Conservation (phyloP, 1,284 basidiomycete genomes). For the Austroboletus novae-zelandiae region DNA sequence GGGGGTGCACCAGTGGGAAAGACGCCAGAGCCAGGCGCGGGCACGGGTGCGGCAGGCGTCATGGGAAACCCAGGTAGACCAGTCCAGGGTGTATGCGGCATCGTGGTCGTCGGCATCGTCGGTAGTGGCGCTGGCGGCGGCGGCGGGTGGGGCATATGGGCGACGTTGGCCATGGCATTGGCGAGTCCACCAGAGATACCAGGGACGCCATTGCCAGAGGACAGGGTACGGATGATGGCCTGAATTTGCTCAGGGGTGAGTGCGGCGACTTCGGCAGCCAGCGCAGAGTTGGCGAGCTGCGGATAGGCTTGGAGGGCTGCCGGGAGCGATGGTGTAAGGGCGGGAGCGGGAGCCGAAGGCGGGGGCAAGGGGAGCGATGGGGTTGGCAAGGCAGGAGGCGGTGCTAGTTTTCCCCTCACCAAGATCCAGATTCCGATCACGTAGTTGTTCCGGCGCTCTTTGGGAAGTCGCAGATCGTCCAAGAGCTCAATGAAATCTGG, state of each 20-base stretch:
- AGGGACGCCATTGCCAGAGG: slow-evolving; percentile 28
- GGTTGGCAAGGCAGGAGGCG: slow-evolving; percentile 32
- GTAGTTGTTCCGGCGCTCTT: slow-evolving; percentile 57
- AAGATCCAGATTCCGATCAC: slow-evolving; percentile 84
- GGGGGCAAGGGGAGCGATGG: slow-evolving; percentile 15
- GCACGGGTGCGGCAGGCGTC: neutral
- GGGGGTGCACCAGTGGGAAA: slow-evolving; percentile 4
- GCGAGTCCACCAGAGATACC: slow-evolving; percentile 32
- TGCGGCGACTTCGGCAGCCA: slow-evolving; percentile 45
- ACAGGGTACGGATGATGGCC: slow-evolving; percentile 49
- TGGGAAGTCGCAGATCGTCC: slow-evolving; percentile 75
- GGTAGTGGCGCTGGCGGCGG: neutral
- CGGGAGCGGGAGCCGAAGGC: neutral
- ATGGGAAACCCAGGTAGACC: slow-evolving; percentile 18
- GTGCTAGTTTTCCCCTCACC: slow-evolving; percentile 66
- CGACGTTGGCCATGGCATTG: slow-evolving; percentile 27
- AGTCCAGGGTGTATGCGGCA: slow-evolving; percentile 21
- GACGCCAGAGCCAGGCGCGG: neutral
- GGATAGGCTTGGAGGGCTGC: slow-evolving; percentile 33
- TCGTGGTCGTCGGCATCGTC: slow-evolving; percentile 3
- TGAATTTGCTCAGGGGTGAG: slow-evolving; percentile 64
- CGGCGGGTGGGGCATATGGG: slow-evolving; percentile 15
- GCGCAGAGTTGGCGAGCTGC: slow-evolving; percentile 32
- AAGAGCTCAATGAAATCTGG: slow-evolving; percentile 87
- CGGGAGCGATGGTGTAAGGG: slow-evolving; percentile 16